phyloP scores from a whole-genome alignment of 768 basidiomycete genomes.

The Suillus americanus region DNA sequence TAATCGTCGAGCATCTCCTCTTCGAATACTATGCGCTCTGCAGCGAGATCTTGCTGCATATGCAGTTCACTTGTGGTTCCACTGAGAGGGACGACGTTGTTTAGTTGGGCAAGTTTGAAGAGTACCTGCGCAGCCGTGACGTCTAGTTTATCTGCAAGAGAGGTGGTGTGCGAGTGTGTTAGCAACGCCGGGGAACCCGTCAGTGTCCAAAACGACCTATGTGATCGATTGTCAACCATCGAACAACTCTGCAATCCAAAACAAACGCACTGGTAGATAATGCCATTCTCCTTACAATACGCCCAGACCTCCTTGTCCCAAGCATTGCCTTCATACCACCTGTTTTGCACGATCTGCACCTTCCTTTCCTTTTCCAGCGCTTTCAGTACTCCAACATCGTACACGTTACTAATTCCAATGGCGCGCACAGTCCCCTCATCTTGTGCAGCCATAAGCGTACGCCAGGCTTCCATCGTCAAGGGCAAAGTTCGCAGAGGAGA shows the following conservation, averaged over 20 bases:
- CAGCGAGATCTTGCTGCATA: constrained; percentile 64
- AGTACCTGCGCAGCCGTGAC: constrained; percentile 66
- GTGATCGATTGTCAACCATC: neutral
- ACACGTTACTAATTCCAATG: constrained; percentile 80
- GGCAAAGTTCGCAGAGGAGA: constrained; percentile 61
- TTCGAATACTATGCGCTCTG: constrained; percentile 36
- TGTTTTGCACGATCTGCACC: constrained; percentile 77
- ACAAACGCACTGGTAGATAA: constrained; percentile 67
- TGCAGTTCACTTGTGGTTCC: constrained; percentile 70
- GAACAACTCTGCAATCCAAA: neutral
- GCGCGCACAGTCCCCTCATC: constrained; percentile 60
- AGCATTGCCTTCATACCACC: constrained; percentile 80
- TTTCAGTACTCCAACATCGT: constrained; percentile 57
- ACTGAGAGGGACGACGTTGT: constrained; percentile 69
- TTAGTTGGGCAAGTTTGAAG: constrained; percentile 66
- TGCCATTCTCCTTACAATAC: constrained; percentile 61
- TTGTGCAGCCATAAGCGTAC: constrained; percentile 56
- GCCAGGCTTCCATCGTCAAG: constrained; percentile 71
- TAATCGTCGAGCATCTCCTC: constrained; percentile 27
- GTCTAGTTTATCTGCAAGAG: constrained; percentile 44
- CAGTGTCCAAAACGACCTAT: constrained; percentile 88
- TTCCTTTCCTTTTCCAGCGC: constrained; percentile 52
- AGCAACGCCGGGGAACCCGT: constrained; percentile 72
- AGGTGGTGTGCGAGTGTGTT: constrained; percentile 42
- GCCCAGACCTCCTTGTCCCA: constrained; percentile 69